Evolutionary conservation across 2,329 filamentous ascomycete species (phyloP), one percentile per base, ranked within the genome.

Genomic region (Stemphylium lycopersici): DNA sequence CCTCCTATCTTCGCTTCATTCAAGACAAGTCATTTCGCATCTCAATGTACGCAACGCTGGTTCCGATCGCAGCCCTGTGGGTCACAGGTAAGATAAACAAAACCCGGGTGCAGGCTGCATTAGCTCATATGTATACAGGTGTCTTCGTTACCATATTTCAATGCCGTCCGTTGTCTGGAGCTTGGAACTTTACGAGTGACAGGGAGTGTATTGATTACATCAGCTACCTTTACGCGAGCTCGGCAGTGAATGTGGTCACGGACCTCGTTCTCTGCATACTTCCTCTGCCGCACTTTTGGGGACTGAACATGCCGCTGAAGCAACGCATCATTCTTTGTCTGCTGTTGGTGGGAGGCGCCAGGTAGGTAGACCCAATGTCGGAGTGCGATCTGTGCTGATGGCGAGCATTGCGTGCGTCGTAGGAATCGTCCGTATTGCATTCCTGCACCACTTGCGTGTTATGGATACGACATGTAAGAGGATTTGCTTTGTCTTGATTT

Each of bases 81-180:
- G n/a, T 67, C 13, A 62, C 60, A 22, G 63, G 65, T 64, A 49
- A 50, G 52, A 44, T 13, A 4, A 12, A 40, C 24, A 11, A 10
- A 8, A 4, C 10, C 7, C 2, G 15, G 11, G 4, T 15, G n/a
- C 12, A 37, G 43, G 33, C 12, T 26, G 12, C 24, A 12, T 16
- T 13, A 10, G 22, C 48, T 48, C 5, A 49, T 31, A 4, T 3
- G 4, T 6, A 10, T 13, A 15, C 29, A 63, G 63, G 63, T 13
- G 53, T 70, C 1, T 67, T 70, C 16, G 68, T 70, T 6, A 61
- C 64, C 2, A 60, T 70, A 33, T 71, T 71, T 31, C 66, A 69
- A 42, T 70, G 68, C 24, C 44, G 40, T 10, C 68, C 68, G 4
- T 56, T 70, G 0, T 29, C 47, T 4, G 61, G 49, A 7, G 69